Conservation (phyloP, 108 stramenopile species). For the Skeletonema menzelii region DNA sequence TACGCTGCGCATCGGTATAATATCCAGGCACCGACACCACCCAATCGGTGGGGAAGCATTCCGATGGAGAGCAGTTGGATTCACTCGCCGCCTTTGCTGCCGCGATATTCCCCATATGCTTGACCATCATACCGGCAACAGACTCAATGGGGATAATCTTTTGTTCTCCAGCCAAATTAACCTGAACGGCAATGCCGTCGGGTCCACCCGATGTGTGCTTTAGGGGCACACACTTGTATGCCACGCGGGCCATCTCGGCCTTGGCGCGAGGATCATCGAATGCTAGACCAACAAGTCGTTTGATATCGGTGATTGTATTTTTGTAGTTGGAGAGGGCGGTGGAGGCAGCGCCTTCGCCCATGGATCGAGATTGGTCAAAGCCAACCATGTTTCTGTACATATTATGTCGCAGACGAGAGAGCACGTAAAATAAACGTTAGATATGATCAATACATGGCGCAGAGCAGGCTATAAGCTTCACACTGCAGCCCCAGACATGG, state of each 20-base stretch:
- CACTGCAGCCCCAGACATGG: background rate
- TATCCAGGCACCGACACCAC: slow-evolving; percentile 95
- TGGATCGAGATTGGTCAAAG: slow-evolving; percentile 69
- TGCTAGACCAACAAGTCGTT: slow-evolving; percentile 91
- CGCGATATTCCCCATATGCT: slow-evolving; percentile 87
- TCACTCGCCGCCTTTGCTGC: slow-evolving; percentile 66
- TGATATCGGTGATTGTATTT: slow-evolving; percentile 90
- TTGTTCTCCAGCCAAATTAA: slow-evolving; percentile 52
- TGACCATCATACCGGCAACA: slow-evolving; percentile 91
- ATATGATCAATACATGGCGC: background rate
- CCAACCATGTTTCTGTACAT: slow-evolving; percentile 76
- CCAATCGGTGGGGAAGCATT: slow-evolving; percentile 86
- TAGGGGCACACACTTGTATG: slow-evolving; percentile 77
- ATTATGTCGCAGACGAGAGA: too few species aligned
- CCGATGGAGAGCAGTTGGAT: slow-evolving; percentile 18
- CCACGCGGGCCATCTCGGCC: slow-evolving; percentile 71
- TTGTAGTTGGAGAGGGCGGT: slow-evolving; percentile 88
- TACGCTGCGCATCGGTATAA: slow-evolving; percentile 93
- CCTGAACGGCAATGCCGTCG: slow-evolving; percentile 72
- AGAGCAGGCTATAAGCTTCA: background rate
- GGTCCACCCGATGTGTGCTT: slow-evolving; percentile 56
- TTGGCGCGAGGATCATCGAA: slow-evolving; percentile 92
- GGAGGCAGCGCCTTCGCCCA: slow-evolving; percentile 78
- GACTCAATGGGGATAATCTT: slow-evolving; percentile 86
- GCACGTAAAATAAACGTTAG: background rate